Conservation (phyloP, 1,139 yeast genomes). For the Hyphopichia khmerensis region DNA sequence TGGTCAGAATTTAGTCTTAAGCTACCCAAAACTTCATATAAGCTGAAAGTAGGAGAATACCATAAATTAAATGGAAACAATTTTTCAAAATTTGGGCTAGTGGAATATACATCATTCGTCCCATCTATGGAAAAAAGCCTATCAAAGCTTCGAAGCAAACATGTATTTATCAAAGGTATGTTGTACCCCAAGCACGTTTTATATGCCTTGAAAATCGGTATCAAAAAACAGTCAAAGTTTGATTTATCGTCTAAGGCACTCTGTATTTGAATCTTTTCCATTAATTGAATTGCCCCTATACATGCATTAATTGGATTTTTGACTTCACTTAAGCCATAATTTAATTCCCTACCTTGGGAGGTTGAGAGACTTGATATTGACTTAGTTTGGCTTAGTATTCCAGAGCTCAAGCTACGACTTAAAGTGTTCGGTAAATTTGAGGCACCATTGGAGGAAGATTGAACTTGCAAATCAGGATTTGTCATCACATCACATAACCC, state of each 20-base stretch:
- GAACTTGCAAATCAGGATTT: constrained; percentile 22
- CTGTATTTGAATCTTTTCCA: constrained; percentile 20
- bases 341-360: too few species aligned
- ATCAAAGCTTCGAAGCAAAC: constrained; percentile 33
- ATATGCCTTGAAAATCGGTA: constrained; percentile 25
- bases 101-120: constrained; percentile 13
- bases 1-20: constrained; percentile 27
- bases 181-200: constrained; percentile 23
- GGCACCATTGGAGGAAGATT: background rate
- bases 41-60: constrained; percentile 44
- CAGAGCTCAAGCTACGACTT: background rate
- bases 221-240: constrained; percentile 19
- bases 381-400: background rate
- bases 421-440: background rate
- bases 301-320: constrained; percentile 31
- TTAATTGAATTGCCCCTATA: constrained; percentile 47
- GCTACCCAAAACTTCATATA: constrained; percentile 32
- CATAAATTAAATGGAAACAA: constrained; percentile 48
- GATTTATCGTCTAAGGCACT: constrained; percentile 13
- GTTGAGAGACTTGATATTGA: background rate
- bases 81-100: constrained; percentile 15
- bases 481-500: constrained; percentile 25
- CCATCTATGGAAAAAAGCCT: constrained; percentile 30
- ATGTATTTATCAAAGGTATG: constrained; percentile 29
- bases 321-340: background rate